phyloP scores from a whole-genome alignment of 495 filamentous ascomycete genomes.

The Podospora pseudocomata region DNA sequence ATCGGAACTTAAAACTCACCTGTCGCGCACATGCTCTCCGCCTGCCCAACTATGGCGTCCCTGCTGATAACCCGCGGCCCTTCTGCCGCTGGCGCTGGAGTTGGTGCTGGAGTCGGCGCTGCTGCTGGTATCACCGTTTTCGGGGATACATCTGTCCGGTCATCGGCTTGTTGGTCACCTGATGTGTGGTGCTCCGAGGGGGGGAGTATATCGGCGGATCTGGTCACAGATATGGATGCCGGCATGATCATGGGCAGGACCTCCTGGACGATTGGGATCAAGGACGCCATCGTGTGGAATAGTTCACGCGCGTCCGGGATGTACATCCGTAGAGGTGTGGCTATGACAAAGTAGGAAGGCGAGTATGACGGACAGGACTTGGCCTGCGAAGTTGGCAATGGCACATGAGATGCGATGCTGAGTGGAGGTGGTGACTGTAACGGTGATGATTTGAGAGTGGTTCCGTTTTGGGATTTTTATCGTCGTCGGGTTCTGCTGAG shows the following conservation, averaged over 20 bases:
- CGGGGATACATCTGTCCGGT: not conserved
- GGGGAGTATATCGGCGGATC: constrained; percentile 40
- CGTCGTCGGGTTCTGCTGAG: not conserved
- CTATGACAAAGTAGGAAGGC: constrained; percentile 19
- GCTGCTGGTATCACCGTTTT: constrained; percentile 19
- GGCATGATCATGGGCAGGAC: constrained; percentile 50
- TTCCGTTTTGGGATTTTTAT: not conserved
- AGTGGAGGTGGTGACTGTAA: no score
- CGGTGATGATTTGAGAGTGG: no score
- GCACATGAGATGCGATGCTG: no score
- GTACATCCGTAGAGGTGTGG: not conserved
- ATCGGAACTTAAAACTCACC: constrained; percentile 30
- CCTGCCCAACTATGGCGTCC: constrained; percentile 56
- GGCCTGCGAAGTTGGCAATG: not conserved
- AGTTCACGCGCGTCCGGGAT: not conserved
- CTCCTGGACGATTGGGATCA: constrained; percentile 48
- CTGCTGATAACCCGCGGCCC: constrained; percentile 50
- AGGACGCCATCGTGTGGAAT: constrained; percentile 38
- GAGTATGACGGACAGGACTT: not conserved
- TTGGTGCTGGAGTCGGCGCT: constrained; percentile 2
- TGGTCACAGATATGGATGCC: constrained; percentile 43
- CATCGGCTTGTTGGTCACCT: not conserved
- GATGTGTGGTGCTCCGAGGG: constrained; percentile 10
- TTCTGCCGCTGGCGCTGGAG: constrained; percentile 14
- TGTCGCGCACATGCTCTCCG: constrained; percentile 55